Evolutionary conservation across 352 stramenopile genomes (phyloP), one percentile per base, ranked within the genome.

Genomic region (Globisporangium orthogonon): DNA sequence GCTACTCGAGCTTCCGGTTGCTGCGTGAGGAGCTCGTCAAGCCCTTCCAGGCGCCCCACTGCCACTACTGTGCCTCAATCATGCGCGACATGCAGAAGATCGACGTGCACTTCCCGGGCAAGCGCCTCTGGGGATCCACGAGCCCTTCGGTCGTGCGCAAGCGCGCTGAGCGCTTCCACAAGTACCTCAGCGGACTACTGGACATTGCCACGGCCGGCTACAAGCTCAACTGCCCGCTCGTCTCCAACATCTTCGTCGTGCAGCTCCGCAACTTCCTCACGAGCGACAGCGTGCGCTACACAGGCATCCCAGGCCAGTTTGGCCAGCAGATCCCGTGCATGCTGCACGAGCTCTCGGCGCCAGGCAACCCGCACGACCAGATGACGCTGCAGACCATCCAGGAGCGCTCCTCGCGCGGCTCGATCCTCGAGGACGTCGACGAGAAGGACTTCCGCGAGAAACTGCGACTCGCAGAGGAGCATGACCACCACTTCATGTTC

Each of bases 1-100:
- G 81, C 13, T 91, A 83, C 62, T 88, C 78, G 44, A 67, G 69
- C 15, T 89, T 91, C 62, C 70, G 67, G n/a, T 63, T 78, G 29
- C 59, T 91, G 39, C 76, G 77, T 33, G 70, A 87, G 30, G 73
- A 87, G 56, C 61, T 89, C 9, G 51, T 64, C 33, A 63, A 69
- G 11, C 65, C 82, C 2, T 87, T 89, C 50, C 66, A 73, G 49
- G 56, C 54, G 7, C 64, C 76, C 0, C 81, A 91, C 57, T 91
- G 81, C 69, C 62, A 74, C 48, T 78, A 83, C 51, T 91, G 81
- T 60, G 75, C 75, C 2, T 65, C 73, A 15, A 70, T 87, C 60
- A 56, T 71, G 28, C 58, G 63, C 11, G 65, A 74, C 31, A 64
- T 91, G 45, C 63, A 73, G 37, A 69, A 68, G 37, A 60, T 91